A percentile compares a stretch with the other conserved stretches of the same genome.
Conservation (phyloP, 192 early-diverging fungal species). For the Entomortierella beljakovae region DNA sequence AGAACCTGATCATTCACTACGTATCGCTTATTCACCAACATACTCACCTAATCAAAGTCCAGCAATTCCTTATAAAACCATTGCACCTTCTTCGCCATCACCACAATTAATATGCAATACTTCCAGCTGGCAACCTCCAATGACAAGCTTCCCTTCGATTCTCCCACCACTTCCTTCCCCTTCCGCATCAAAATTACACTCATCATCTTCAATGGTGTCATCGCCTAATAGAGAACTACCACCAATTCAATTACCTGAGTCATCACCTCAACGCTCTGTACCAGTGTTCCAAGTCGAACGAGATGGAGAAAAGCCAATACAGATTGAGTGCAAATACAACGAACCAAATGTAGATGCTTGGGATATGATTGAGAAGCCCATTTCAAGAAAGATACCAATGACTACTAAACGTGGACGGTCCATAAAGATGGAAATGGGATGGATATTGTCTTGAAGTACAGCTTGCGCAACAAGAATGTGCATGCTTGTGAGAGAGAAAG, state of each 20-base stretch:
- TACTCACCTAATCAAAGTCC: constrained; percentile 27
- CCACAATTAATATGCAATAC: constrained; percentile 7
- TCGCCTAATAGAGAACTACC: constrained; percentile 29
- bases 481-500: too few relatives aligned
- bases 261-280: not conserved
- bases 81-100: not conserved
- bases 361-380: constrained; percentile 52
- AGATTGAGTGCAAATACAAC: constrained; percentile 54
- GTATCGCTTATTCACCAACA: constrained; percentile 49
- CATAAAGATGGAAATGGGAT: constrained; percentile 54
- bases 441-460: constrained; percentile 45
- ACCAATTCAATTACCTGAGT: constrained; percentile 24
- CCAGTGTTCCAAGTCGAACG: constrained; percentile 27
- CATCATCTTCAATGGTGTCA: constrained; percentile 17
- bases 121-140: not conserved
- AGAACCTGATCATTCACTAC: constrained; percentile 7
- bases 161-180: not conserved
- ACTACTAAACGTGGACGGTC: constrained; percentile 48
- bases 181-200: not conserved
- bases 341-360: constrained; percentile 52
- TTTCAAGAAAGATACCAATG: constrained; percentile 35
- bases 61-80: not conserved
- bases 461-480: too few relatives aligned
- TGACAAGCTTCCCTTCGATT: not conserved
- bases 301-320: constrained; percentile 33